Percentiles rank a stretch among this genome's conserved stretches.
Evolutionary conservation across 352 stramenopile genomes (phyloP).

Genomic region (Globisporangium carolinianum): DNA sequence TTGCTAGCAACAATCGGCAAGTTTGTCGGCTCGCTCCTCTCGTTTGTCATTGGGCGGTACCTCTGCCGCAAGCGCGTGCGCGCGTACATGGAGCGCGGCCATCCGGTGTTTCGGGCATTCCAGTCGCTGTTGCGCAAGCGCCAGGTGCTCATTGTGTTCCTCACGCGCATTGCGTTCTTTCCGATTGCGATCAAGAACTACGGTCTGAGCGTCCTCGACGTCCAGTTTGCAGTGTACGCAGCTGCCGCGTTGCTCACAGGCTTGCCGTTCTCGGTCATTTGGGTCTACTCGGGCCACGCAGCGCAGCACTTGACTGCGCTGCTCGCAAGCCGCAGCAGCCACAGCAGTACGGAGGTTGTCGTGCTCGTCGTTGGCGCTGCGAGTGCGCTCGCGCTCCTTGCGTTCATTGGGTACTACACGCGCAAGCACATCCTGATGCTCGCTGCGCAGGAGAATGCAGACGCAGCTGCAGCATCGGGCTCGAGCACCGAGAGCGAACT

Average conservation of each 20-base stretch:
- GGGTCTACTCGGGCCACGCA: constrained; percentile 67
- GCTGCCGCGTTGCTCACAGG: constrained; percentile 58
- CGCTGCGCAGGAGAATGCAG: constrained; percentile 33
- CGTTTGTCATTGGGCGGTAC: constrained; percentile 65
- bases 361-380: constrained; percentile 46
- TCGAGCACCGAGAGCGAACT: neutral
- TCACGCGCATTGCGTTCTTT: constrained; percentile 76
- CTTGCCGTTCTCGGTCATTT: constrained; percentile 66
- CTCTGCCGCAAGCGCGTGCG: constrained; percentile 52
- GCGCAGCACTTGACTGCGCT: constrained; percentile 59
- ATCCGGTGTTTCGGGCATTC: constrained; percentile 64
- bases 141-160: constrained; percentile 71
- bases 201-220: constrained; percentile 72
- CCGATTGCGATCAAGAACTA: constrained; percentile 86
- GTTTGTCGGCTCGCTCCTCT: constrained; percentile 55
- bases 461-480: neutral
- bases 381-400: constrained; percentile 51
- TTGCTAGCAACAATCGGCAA: constrained; percentile 59
- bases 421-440: constrained; percentile 60
- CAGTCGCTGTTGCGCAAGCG: constrained; percentile 48
- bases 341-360: constrained; percentile 38
- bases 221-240: constrained; percentile 60
- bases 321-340: constrained; percentile 25
- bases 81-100: constrained; percentile 63
- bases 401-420: constrained; percentile 60